phyloP scores from a whole-genome alignment of 2,329 filamentous ascomycete genomes.

The Paraphoma sp. region DNA sequence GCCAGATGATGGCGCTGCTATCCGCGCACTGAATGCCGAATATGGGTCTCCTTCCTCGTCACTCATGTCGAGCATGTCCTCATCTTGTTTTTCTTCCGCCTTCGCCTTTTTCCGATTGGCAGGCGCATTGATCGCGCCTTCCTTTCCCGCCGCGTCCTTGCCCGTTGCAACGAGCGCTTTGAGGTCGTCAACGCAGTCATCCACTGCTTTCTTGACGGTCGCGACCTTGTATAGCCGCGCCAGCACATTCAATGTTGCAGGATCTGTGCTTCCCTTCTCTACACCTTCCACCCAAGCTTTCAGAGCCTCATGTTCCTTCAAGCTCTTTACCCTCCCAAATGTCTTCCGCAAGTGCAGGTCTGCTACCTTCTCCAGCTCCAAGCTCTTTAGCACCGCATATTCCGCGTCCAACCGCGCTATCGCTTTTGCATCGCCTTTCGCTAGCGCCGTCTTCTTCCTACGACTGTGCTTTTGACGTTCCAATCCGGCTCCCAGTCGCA shows the following conservation, averaged over 20 bases:
- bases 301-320: slow-evolving; percentile 59
- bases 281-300: slow-evolving; percentile 45
- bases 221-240: slow-evolving; percentile 66
- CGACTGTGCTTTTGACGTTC: slow-evolving; percentile 77
- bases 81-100: slow-evolving; percentile 17
- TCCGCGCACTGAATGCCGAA: slow-evolving; percentile 45
- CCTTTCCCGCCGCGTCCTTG: not conserved
- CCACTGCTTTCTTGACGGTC: slow-evolving; percentile 63
- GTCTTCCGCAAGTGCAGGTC: slow-evolving; percentile 64
- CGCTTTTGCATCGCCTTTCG: slow-evolving; percentile 55
- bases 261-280: slow-evolving; percentile 50
- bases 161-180: slow-evolving; percentile 43
- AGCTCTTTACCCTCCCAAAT: slow-evolving; percentile 63
- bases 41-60: slow-evolving; percentile 44
- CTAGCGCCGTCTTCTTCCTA: slow-evolving; percentile 62
- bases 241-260: slow-evolving; percentile 62
- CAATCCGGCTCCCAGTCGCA: slow-evolving; percentile 77
- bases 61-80: slow-evolving; percentile 28
- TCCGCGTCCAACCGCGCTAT: slow-evolving; percentile 69
- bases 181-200: slow-evolving; percentile 52
- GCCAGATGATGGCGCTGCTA: slow-evolving; percentile 48
- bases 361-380: slow-evolving; percentile 59
- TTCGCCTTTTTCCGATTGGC: slow-evolving; percentile 7
- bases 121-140: slow-evolving; percentile 40
- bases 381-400: slow-evolving; percentile 63